Evolutionary conservation across 208 protist genomes (phyloP).

Genomic region (Acanthamoeba castellanii): DNA sequence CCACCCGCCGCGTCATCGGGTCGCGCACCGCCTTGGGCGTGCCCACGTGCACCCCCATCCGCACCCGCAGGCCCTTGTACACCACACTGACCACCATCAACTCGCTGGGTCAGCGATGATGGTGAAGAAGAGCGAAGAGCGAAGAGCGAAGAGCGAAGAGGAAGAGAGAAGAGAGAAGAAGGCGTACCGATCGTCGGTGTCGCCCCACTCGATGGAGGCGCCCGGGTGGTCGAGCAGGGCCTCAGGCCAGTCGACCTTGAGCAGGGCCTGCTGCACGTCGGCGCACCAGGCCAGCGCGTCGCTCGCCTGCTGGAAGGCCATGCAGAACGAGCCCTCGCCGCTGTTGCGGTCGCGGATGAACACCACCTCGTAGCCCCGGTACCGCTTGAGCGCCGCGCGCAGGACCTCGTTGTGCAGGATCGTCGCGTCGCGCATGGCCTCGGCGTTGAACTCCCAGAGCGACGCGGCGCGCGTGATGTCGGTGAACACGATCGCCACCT

Average conservation of each 20-base stretch:
- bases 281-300: conserved; percentile 29
- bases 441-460: conserved; percentile 48
- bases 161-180: too few relatives aligned
- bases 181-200: conserved; percentile 44
- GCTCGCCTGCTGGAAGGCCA: conserved; percentile 28
- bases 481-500: conserved; percentile 35
- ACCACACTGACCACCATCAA: too few relatives aligned
- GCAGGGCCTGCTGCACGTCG: conserved; percentile 1
- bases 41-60: not conserved
- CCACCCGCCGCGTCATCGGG: not conserved
- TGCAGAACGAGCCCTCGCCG: conserved; percentile 64
- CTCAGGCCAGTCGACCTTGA: conserved; percentile 23
- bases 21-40: not conserved
- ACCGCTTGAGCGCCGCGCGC: not conserved
- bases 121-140: too few relatives aligned
- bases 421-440: conserved; percentile 56
- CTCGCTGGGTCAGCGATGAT: too few relatives aligned
- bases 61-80: not conserved
- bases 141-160: too few relatives aligned
- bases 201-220: conserved; percentile 28
- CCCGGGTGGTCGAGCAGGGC: conserved; percentile 46
- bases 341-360: conserved; percentile 34
- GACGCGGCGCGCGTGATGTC: conserved; percentile 47
- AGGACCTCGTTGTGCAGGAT: not conserved
- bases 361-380: conserved; percentile 18